phyloP scores from a whole-genome alignment of 768 basidiomycete species.

The Amanita phalloides region DNA sequence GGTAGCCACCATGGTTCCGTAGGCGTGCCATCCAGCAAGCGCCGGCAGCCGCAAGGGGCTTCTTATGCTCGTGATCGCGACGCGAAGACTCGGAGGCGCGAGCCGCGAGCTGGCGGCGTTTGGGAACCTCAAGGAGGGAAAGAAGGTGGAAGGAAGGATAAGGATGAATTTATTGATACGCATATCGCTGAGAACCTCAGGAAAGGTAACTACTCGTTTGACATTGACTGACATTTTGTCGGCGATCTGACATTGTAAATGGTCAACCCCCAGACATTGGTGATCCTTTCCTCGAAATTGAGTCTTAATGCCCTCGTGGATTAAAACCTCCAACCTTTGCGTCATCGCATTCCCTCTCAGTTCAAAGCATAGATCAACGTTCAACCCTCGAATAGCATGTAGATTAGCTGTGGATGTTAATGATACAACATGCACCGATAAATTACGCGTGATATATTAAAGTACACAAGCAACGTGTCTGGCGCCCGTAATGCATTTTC shows the following conservation, averaged over 20 bases:
- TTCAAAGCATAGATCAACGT: background rate
- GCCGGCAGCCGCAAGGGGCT: constrained; percentile 13
- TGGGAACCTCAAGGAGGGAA: constrained; percentile 1
- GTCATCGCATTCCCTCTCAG: background rate
- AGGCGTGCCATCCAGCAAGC: constrained; percentile 1
- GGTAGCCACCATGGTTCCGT: background rate
- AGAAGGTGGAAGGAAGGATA: constrained; percentile 30
- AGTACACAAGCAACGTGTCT: background rate
- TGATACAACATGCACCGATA: constrained; percentile 3
- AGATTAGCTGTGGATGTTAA: constrained; percentile 1
- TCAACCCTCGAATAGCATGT: background rate
- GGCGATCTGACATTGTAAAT: constrained; percentile 2
- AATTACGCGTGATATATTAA: background rate
- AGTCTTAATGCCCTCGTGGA: background rate
- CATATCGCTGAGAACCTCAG: constrained; percentile 40
- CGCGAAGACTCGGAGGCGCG: constrained; percentile 38
- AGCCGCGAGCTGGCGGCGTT: constrained; percentile 19
- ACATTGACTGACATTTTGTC: background rate
- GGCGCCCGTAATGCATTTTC: background rate
- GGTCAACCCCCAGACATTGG: constrained; percentile 31
- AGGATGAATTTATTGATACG: constrained; percentile 44
- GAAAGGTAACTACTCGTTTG: constrained; percentile 28
- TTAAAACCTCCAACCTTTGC: background rate
- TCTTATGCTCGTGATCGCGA: constrained; percentile 32
- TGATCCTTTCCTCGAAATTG: constrained; percentile 38